Evolutionary conservation across 2,329 filamentous ascomycete species (phyloP).

Genomic region (Diplodia corticola): DNA sequence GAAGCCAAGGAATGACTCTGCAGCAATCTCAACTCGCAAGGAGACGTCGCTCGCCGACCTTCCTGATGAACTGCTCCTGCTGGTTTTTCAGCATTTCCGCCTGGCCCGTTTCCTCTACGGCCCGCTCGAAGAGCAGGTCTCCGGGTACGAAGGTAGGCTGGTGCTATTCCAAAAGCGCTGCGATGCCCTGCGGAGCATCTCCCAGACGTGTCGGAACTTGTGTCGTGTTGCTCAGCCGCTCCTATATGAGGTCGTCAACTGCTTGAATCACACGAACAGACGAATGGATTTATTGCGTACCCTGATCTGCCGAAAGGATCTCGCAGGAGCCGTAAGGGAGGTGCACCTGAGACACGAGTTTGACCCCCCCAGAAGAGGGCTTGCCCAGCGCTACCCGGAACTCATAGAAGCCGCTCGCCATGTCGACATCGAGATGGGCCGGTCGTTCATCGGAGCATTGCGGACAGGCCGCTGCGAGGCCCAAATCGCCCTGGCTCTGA

Average conservation of each 20-base stretch:
- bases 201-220: background rate
- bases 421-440: background rate
- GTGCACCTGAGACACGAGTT: background rate
- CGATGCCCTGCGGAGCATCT: background rate
- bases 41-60: background rate
- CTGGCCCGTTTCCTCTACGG: background rate
- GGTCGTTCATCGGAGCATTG: background rate
- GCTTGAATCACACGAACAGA: background rate
- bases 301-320: background rate
- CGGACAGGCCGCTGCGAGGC: background rate
- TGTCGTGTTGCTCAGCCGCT: conserved; percentile 2
- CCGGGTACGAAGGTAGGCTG: background rate
- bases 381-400: background rate
- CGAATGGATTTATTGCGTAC: background rate
- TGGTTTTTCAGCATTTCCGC: background rate
- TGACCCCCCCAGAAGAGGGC: background rate
- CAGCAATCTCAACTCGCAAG: background rate
- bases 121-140: background rate
- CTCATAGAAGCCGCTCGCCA: background rate
- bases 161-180: background rate
- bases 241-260: background rate
- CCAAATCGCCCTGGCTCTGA: background rate
- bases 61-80: background rate
- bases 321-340: background rate
- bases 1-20: background rate